These are phyloP conservation scores for Clonostachys chloroleuca DNA, from an alignment of 2,329 filamentous ascomycete genomes.

Conservation along the genomic window DNA sequence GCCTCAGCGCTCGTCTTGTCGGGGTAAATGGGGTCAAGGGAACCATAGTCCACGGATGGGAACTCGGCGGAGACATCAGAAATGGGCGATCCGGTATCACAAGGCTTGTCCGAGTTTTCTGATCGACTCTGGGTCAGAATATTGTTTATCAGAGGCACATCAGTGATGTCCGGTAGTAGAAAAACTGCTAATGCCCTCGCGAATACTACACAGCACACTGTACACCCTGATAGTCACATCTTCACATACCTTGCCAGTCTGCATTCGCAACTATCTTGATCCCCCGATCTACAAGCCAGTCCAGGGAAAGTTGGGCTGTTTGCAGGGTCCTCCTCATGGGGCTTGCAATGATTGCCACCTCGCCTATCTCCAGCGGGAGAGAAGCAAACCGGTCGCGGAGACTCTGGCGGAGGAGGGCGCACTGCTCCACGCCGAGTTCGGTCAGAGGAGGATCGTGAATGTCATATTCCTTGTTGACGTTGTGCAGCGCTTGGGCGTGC, in stretches of 20 bases:
- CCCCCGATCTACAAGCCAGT: constrained; percentile 51
- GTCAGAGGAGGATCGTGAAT: constrained; percentile 48
- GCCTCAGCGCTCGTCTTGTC: constrained; percentile 51
- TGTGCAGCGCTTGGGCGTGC: constrained; percentile 73
- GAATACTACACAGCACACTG: neutral
- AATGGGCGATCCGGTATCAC: constrained; percentile 54
- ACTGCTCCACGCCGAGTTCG: constrained; percentile 43
- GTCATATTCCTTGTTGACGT: constrained; percentile 38
- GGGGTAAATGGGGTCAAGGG: constrained; percentile 55
- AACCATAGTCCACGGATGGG: constrained; percentile 50
- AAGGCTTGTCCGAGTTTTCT: constrained; percentile 53
- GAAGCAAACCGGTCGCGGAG: constrained; percentile 30
- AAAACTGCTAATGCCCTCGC: neutral
- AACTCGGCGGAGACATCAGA: constrained; percentile 39
- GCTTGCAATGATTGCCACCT: constrained; percentile 53
- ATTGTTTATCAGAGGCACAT: neutral
- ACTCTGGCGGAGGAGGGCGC: constrained; percentile 32
- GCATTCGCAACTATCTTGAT: constrained; percentile 53
- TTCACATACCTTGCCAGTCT: constrained; percentile 54
- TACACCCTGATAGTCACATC: neutral
- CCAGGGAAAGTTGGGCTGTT: constrained; percentile 53
- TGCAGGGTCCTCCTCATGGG: constrained; percentile 64
- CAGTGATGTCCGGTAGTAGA: neutral
- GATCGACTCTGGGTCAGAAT: neutral
- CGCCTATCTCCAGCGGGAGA: constrained; percentile 13